Percentiles rank a stretch among this genome's conserved stretches.
phyloP scores from a whole-genome alignment of 2,329 filamentous ascomycete species.

The Coniochaeta sp. region DNA sequence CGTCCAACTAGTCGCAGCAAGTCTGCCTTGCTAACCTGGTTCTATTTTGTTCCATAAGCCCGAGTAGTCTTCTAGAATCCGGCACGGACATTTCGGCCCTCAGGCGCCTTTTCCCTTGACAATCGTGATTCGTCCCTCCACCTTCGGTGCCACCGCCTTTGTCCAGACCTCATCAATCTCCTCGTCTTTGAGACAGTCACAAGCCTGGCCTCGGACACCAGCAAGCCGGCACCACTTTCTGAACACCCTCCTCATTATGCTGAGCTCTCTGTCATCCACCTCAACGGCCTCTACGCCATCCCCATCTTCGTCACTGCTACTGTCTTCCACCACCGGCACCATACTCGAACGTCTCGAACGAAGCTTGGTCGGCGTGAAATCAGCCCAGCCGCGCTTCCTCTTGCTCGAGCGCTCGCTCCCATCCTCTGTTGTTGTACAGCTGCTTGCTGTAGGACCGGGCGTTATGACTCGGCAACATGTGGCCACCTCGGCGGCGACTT shows the following conservation, averaged over 20 bases:
- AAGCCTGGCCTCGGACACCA: constrained; percentile 48
- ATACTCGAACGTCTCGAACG: constrained; percentile 24
- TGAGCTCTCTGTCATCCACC: constrained; percentile 41
- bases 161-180: constrained; percentile 69
- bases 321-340: constrained; percentile 29
- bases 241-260: constrained; percentile 62
- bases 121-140: constrained; percentile 69
- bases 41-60: neutral
- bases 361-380: constrained; percentile 28
- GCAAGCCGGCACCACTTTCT: constrained; percentile 67
- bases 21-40: no score
- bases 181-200: constrained; percentile 49
- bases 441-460: constrained; percentile 17
- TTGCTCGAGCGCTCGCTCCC: constrained; percentile 15
- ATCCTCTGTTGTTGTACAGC: constrained; percentile 4
- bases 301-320: constrained; percentile 15
- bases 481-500: constrained; percentile 56
- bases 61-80: neutral
- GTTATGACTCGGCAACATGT: constrained; percentile 40
- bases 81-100: neutral
- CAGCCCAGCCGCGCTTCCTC: constrained; percentile 23
- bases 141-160: constrained; percentile 65
- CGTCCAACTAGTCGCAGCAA: no score
- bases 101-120: constrained; percentile 13
- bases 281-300: constrained; percentile 22